A percentile compares a stretch with the other conserved stretches of the same genome.
These are phyloP conservation scores for Naganishia kalamii DNA, from an alignment of 768 basidiomycete genomes.

Conservation along the genomic window DNA sequence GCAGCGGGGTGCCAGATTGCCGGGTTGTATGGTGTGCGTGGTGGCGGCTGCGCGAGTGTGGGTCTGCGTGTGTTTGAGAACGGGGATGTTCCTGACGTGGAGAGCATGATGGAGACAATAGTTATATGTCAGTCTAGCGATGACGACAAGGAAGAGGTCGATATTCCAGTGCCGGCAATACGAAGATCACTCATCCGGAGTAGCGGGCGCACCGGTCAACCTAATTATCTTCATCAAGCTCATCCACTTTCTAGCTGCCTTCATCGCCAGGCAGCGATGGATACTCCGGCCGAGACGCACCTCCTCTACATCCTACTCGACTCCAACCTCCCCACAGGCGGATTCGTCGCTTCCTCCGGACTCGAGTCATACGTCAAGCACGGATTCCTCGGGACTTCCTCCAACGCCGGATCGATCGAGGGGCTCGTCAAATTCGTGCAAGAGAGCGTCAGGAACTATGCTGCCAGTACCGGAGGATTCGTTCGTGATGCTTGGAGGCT, in stretches of 20 bases:
- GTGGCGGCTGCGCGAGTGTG: neutral
- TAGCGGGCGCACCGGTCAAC: neutral
- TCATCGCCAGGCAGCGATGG: neutral
- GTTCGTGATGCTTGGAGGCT: slow-evolving; percentile 58
- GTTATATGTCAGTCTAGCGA: neutral
- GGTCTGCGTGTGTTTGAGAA: slow-evolving; percentile 7
- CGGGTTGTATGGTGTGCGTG: slow-evolving; percentile 4
- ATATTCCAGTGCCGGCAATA: neutral
- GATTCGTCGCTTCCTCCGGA: slow-evolving; percentile 90
- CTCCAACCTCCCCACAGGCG: slow-evolving; percentile 91
- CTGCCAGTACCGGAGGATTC: slow-evolving; percentile 68
- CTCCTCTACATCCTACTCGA: slow-evolving; percentile 51
- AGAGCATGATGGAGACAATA: neutral
- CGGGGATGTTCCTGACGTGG: neutral
- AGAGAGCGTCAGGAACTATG: slow-evolving; percentile 57
- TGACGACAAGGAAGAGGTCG: neutral
- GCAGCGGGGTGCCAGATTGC: slow-evolving; percentile 10
- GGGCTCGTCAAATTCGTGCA: slow-evolving; percentile 27
- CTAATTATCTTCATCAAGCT: neutral
- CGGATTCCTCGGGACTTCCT: slow-evolving; percentile 54
- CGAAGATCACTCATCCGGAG: neutral
- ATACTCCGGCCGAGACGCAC: slow-evolving; percentile 28
- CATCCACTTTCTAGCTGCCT: neutral
- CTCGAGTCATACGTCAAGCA: slow-evolving; percentile 85
- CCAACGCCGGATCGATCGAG: neutral